These are phyloP conservation scores for Beta corolliflora DNA, from an alignment of 179 eudicot genomes.

Conservation along the genomic window DNA sequence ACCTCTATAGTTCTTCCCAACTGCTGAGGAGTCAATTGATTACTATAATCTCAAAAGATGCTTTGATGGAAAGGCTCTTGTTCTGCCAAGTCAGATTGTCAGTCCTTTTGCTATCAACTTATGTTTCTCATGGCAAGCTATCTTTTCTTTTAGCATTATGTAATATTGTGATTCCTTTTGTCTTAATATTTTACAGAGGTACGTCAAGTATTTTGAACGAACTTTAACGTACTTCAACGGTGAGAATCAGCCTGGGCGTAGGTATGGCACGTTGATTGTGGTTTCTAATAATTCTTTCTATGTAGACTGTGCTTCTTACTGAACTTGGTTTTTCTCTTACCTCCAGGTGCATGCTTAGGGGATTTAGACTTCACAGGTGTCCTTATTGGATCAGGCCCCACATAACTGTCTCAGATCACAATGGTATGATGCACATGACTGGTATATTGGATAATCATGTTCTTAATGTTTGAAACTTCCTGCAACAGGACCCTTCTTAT, in stretches of 20 bases:
- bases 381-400: slow-evolving; percentile 98
- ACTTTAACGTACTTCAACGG: slow-evolving; percentile 75
- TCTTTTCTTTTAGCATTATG: slow-evolving; percentile 8
- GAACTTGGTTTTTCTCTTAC: slow-evolving; percentile 5
- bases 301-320: neutral
- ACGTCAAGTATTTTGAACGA: slow-evolving; percentile 94
- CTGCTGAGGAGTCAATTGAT: slow-evolving; percentile 96
- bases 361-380: slow-evolving; percentile 87
- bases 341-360: slow-evolving; percentile 92
- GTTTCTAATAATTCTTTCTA: neutral
- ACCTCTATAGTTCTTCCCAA: slow-evolving; percentile 82
- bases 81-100: slow-evolving; percentile 97
- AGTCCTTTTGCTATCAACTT: slow-evolving; percentile 33
- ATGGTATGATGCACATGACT: slow-evolving; percentile 50
- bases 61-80: slow-evolving; percentile 92
- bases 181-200: slow-evolving; percentile 50
- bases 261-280: slow-evolving; percentile 45
- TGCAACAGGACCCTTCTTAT: neutral
- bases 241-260: slow-evolving; percentile 89
- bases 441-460: slow-evolving; percentile 12
- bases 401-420: slow-evolving; percentile 80
- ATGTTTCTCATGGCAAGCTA: slow-evolving; percentile 1
- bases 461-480: neutral
- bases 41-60: slow-evolving; percentile 96
- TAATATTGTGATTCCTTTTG: slow-evolving; percentile 18